Percentiles rank a stretch among this genome's conserved stretches.
These are phyloP conservation scores for Apiospora koreana DNA, from an alignment of 2,329 filamentous ascomycete species.

Conservation along the genomic window DNA sequence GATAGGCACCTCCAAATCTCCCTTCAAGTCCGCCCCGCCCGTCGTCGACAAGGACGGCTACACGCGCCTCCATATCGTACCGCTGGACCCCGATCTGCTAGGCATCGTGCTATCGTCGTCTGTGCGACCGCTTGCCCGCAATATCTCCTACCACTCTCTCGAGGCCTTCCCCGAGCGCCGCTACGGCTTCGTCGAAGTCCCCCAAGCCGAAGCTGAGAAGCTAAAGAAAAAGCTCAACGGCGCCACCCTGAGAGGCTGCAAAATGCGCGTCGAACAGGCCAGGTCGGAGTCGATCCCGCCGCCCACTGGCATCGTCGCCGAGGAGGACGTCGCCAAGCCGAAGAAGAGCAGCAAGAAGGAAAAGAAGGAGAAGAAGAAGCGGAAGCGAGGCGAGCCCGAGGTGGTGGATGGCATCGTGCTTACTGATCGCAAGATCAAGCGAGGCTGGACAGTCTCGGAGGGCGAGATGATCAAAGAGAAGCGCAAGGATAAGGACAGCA, in stretches of 20 bases:
- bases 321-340: constrained; percentile 26
- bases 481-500: constrained; percentile 45
- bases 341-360: constrained; percentile 36
- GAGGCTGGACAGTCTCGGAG: constrained; percentile 80
- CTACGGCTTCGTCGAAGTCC: constrained; percentile 89
- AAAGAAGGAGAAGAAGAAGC: constrained; percentile 49
- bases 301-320: constrained; percentile 35
- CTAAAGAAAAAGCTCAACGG: constrained; percentile 90
- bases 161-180: constrained; percentile 87
- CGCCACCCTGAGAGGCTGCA: constrained; percentile 78
- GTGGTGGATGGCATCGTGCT: constrained; percentile 69
- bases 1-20: constrained; percentile 12
- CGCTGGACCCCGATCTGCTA: constrained; percentile 75
- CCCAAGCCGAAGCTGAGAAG: constrained; percentile 80
- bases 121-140: constrained; percentile 65
- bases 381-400: constrained; percentile 50
- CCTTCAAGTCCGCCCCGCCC: constrained; percentile 16
- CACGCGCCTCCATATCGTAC: constrained; percentile 81
- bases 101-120: constrained; percentile 70
- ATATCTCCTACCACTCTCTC: constrained; percentile 85
- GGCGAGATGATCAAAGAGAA: constrained; percentile 50
- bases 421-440: constrained; percentile 75
- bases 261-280: constrained; percentile 83
- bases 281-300: constrained; percentile 59
- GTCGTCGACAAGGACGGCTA: constrained; percentile 29